Evolutionary conservation across 352 stramenopile species (phyloP), one percentile per base, ranked within the genome.

Genomic region (Sclerospora graminicola): DNA sequence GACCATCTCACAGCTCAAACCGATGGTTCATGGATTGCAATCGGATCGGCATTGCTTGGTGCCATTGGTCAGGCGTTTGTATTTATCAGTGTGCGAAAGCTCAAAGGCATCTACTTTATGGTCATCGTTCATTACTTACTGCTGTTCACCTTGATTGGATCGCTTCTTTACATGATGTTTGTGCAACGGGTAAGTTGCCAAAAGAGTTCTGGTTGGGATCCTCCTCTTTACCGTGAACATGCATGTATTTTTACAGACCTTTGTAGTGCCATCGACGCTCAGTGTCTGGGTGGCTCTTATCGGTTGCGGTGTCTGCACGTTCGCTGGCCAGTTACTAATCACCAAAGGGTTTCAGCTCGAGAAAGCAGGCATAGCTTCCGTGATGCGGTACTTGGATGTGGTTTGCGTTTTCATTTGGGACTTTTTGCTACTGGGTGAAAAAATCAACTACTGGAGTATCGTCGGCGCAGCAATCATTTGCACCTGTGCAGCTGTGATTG

Each of bases 351-450:
- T 91, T 40, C 80, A 91, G 52, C 59, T 87, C 5, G 80, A 88
- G 36, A 91, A 89, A 31, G 73, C 74, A n/a, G 77, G 76, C 9
- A 82, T 88, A 21, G 80, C 80, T 10, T 88, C 74, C 10, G 71
- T 89, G 41, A 88, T 89, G 80, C 80, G 80, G 24, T 88, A 88
- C 50, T 36, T 89, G 18, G 79, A 89, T 41, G 76, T 91, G 6
- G 76, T 89, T n/a, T 89, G 64, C 48, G 72, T 87, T 5, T 91
- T 91, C 48, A 60, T 91, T 35, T 89, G 75, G 72, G 76, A 90
- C 48, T 60, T 60, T 11, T 20, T 82, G 30, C 42, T 87, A 15
- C 58, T 88, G 0, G 48, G 63, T 8, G 76, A 89, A 45, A 42
- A 57, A 9, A 84, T 90, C 39, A 85, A 79, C 55, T 57, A 68